Percentiles rank a stretch among this genome's conserved stretches.
Evolutionary conservation across 176 grass and related monocot genomes (phyloP).

Genomic region (Thalia dealbata): DNA sequence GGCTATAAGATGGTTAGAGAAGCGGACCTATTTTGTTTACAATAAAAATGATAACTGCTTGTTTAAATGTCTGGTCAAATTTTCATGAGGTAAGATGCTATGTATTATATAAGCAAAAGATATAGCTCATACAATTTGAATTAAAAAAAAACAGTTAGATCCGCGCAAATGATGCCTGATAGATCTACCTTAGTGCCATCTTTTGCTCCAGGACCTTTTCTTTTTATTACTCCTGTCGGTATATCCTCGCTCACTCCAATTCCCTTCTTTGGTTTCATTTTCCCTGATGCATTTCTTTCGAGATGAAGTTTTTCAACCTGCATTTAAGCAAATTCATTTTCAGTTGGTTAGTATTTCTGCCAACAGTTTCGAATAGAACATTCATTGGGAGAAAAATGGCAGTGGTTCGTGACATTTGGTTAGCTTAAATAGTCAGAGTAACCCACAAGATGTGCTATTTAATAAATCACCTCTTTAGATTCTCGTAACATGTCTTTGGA

Average conservation of each 20-base stretch:
- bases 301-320: slow-evolving; percentile 42
- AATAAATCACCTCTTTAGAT: slow-evolving; percentile 56
- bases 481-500: slow-evolving; percentile 57
- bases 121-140: not conserved
- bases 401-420: not conserved
- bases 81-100: not conserved
- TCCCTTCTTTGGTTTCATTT: slow-evolving; percentile 47
- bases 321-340: slow-evolving; percentile 19
- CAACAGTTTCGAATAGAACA: slow-evolving; percentile 19
- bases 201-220: slow-evolving; percentile 61
- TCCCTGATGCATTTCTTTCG: slow-evolving; percentile 43
- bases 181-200: slow-evolving; percentile 66
- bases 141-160: not conserved
- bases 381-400: slow-evolving; percentile 6
- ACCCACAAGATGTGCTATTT: not conserved
- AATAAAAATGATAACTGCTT: not conserved
- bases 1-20: no score
- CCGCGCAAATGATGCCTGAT: not conserved
- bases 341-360: not conserved
- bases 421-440: not conserved
- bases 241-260: slow-evolving; percentile 39
- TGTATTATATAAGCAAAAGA: not conserved
- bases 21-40: not conserved
- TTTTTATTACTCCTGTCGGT: slow-evolving; percentile 43
- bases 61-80: not conserved